A percentile compares a stretch with the other conserved stretches of the same genome.
Evolutionary conservation across 2,329 filamentous ascomycete genomes (phyloP).

Genomic region (Huntiella bhutanensis): DNA sequence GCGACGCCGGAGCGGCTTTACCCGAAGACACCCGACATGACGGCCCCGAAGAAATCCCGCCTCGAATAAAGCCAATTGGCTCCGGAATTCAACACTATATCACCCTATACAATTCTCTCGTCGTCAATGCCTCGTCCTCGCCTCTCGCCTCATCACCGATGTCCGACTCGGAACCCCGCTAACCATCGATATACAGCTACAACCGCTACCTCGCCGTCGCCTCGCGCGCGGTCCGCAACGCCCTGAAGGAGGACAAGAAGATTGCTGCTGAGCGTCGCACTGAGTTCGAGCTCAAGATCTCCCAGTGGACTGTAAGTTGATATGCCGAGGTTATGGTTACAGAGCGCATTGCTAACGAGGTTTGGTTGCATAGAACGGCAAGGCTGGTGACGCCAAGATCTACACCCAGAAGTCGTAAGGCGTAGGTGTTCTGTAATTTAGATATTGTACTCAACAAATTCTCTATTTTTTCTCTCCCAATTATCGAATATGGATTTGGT

Average conservation of each 20-base stretch:
- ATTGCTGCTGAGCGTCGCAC: slow-evolving; percentile 74
- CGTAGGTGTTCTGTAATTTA: too few species aligned
- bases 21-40: slow-evolving; percentile 1
- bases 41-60: background rate
- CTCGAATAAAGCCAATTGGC: background rate
- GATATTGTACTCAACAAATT: too few species aligned
- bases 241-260: slow-evolving; percentile 89
- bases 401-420: slow-evolving; percentile 28
- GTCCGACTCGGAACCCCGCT: too few species aligned
- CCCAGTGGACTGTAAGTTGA: slow-evolving; percentile 73
- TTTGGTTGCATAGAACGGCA: slow-evolving; percentile 50
- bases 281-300: slow-evolving; percentile 72
- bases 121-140: too few species aligned
- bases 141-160: too few species aligned
- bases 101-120: too few species aligned
- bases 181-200: slow-evolving; percentile 45
- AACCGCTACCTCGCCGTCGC: slow-evolving; percentile 98
- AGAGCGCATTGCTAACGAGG: background rate
- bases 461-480: too few species aligned
- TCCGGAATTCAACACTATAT: background rate
- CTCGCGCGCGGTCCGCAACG: slow-evolving; percentile 84
- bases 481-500: too few species aligned
- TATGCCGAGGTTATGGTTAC: slow-evolving; percentile 18
- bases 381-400: slow-evolving; percentile 63
- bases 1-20: slow-evolving; percentile 6